Evolutionary conservation across 108 stramenopile species (phyloP).

Genomic region (Skeletonema tropicum): DNA sequence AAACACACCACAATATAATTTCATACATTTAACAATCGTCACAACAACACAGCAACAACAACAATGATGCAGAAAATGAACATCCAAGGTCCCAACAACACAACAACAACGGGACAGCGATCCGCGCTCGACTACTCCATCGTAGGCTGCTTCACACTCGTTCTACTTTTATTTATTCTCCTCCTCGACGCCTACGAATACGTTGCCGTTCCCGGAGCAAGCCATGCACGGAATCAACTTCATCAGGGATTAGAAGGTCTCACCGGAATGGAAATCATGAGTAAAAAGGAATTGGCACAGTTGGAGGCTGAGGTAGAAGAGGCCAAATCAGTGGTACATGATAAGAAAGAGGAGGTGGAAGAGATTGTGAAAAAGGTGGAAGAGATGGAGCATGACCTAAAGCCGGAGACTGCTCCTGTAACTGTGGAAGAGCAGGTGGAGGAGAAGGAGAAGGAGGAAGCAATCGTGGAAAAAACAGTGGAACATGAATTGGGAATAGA

Average conservation of each 20-base stretch:
- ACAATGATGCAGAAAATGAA: background rate
- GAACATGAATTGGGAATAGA: constrained; percentile 20
- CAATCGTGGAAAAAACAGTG: constrained; percentile 10
- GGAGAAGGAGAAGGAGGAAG: constrained; percentile 1
- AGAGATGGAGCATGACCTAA: background rate
- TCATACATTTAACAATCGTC: too few species aligned
- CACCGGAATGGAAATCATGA: constrained; percentile 15
- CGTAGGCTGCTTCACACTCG: background rate
- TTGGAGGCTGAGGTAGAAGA: background rate
- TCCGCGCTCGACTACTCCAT: constrained; percentile 12
- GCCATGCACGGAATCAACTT: constrained; percentile 1
- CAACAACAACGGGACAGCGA: background rate
- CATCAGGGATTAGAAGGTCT: constrained; percentile 5
- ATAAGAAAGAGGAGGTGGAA: constrained; percentile 11
- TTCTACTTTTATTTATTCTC: constrained; percentile 10
- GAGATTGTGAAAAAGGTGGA: constrained; percentile 6
- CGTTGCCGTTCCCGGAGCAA: constrained; percentile 9
- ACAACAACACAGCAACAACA: too few species aligned
- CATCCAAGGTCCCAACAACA: background rate
- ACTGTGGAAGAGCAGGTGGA: constrained; percentile 1
- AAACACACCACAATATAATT: too few species aligned
- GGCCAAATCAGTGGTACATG: background rate
- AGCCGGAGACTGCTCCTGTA: background rate
- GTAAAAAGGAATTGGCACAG: constrained; percentile 1
- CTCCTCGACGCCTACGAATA: constrained; percentile 30